These are phyloP conservation scores for Lentinula novae-zelandiae DNA, from an alignment of 1,284 basidiomycete species.

Conservation along the genomic window DNA sequence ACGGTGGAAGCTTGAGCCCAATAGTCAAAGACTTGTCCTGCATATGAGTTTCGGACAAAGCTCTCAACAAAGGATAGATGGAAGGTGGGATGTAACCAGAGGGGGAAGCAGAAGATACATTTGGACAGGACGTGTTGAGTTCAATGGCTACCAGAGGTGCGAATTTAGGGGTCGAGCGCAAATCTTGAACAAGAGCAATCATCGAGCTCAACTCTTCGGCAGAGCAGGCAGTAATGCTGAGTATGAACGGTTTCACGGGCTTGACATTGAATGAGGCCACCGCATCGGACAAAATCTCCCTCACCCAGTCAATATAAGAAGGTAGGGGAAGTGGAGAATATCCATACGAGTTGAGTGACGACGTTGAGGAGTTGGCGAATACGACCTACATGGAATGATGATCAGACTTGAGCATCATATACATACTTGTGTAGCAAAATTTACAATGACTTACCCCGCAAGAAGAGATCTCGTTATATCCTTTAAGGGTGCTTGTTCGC, in stretches of 20 bases:
- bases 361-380: slow-evolving; percentile 43
- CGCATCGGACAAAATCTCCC: slow-evolving; percentile 38
- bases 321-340: slow-evolving; percentile 73
- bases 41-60: slow-evolving; percentile 44
- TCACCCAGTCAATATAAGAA: slow-evolving; percentile 61
- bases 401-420: background rate
- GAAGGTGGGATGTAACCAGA: slow-evolving; percentile 50
- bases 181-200: slow-evolving; percentile 51
- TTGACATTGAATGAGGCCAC: slow-evolving; percentile 13
- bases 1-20: slow-evolving; percentile 81
- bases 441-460: slow-evolving; percentile 47
- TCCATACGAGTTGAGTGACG: slow-evolving; percentile 76
- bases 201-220: slow-evolving; percentile 47
- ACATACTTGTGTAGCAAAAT: background rate
- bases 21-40: slow-evolving; percentile 58
- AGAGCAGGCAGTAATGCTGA: slow-evolving; percentile 67
- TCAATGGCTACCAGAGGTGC: slow-evolving; percentile 57
- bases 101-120: slow-evolving; percentile 62
- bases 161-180: slow-evolving; percentile 41
- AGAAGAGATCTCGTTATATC: slow-evolving; percentile 58
- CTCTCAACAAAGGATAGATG: slow-evolving; percentile 41
- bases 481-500: slow-evolving; percentile 64
- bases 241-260: slow-evolving; percentile 62
- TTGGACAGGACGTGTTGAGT: slow-evolving; percentile 79
- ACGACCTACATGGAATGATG: slow-evolving; percentile 43